phyloP scores from a whole-genome alignment of 352 stramenopile species.

The Pythium sp. region DNA sequence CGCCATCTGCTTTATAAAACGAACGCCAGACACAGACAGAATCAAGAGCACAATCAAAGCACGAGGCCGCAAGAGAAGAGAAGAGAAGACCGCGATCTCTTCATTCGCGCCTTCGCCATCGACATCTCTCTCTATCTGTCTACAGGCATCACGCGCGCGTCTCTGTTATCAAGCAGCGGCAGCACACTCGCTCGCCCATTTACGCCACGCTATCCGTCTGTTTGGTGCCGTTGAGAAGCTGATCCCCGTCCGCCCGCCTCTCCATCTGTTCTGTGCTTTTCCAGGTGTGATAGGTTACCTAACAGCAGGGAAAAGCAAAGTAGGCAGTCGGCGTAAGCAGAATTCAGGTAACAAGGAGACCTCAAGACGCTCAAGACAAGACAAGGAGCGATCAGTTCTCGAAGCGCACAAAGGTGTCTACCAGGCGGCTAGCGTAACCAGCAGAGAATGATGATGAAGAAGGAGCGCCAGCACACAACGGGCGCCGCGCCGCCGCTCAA shows the following conservation, averaged over 20 bases:
- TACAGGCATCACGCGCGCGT: too few species aligned
- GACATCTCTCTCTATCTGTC: too few species aligned
- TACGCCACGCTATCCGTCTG: neutral
- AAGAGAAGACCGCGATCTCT: too few species aligned
- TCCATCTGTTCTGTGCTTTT: neutral
- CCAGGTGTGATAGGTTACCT: neutral
- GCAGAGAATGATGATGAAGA: neutral
- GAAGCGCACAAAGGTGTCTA: neutral
- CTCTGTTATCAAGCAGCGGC: neutral
- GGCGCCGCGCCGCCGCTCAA: slow-evolving; percentile 17
- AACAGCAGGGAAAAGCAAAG: neutral
- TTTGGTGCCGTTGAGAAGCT: neutral
- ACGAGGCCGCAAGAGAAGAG: too few species aligned
- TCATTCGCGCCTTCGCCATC: too few species aligned
- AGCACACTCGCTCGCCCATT: too few species aligned
- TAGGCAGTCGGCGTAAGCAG: neutral
- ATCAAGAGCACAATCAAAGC: too few species aligned
- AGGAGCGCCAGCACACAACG: neutral
- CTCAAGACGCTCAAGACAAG: neutral
- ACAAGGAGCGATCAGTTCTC: neutral
- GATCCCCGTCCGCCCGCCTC: neutral
- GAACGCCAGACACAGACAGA: too few species aligned
- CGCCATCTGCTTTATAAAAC: too few species aligned
- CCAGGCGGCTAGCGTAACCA: neutral
- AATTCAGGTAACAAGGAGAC: neutral